These are phyloP conservation scores for Gossypium gossypioides DNA, from an alignment of 441 rosid genomes.

Conservation along the genomic window DNA sequence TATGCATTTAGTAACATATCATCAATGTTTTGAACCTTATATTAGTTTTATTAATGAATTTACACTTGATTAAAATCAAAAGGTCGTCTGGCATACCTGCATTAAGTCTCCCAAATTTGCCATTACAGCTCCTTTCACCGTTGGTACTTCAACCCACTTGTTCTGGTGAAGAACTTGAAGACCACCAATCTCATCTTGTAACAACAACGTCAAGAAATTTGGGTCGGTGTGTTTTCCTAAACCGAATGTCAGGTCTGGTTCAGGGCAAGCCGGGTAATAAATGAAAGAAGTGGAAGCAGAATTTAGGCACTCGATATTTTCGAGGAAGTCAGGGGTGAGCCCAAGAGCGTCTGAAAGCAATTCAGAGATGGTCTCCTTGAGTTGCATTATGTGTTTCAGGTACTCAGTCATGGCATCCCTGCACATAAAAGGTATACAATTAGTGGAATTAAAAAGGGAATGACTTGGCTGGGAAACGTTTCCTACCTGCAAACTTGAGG, in stretches of 20 bases:
- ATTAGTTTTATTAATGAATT: not conserved
- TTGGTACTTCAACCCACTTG: slow-evolving; percentile 26
- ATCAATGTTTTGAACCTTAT: too few relatives aligned
- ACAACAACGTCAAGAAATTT: slow-evolving; percentile 31
- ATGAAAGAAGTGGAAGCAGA: slow-evolving; percentile 31
- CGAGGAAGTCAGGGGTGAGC: slow-evolving; percentile 21
- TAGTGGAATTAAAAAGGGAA: not conserved
- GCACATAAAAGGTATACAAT: not conserved
- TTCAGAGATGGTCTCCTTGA: slow-evolving; percentile 24
- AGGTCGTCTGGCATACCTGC: not conserved
- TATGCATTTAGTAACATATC: too few relatives aligned
- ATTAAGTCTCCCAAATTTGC: not conserved
- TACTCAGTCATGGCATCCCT: slow-evolving; percentile 30
- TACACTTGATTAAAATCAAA: not conserved
- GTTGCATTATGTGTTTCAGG: slow-evolving; percentile 19
- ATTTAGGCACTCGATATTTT: slow-evolving; percentile 34
- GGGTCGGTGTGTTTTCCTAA: slow-evolving; percentile 36
- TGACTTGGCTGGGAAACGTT: not conserved
- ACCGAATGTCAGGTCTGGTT: slow-evolving; percentile 39
- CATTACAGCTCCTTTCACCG: not conserved
- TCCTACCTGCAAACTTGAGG: slow-evolving; percentile 38
- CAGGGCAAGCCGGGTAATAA: slow-evolving; percentile 41
- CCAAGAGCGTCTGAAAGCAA: slow-evolving; percentile 40
- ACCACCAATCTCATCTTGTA: slow-evolving; percentile 40
- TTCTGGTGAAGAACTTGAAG: slow-evolving; percentile 35